Conservation (phyloP, 1,284 basidiomycete species). For the Ganoderma boninense region DNA sequence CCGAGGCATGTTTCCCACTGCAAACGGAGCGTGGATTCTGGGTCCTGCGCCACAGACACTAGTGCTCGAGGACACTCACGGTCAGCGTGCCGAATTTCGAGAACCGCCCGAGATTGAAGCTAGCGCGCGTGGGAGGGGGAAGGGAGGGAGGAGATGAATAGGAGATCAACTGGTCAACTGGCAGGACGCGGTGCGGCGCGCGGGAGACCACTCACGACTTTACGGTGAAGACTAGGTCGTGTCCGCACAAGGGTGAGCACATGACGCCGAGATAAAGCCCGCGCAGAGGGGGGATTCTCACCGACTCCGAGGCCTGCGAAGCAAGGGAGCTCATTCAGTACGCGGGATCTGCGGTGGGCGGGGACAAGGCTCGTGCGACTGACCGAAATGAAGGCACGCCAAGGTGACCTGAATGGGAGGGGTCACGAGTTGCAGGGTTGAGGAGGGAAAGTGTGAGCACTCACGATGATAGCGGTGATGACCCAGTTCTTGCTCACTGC, state of each 20-base stretch:
- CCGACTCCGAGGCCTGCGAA: slow-evolving; percentile 33
- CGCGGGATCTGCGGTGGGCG: not conserved
- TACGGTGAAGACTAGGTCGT: slow-evolving; percentile 37
- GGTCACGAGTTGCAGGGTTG: not conserved
- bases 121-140: slow-evolving; percentile 9
- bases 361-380: slow-evolving; percentile 2
- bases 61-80: slow-evolving; percentile 16
- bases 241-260: not conserved
- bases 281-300: slow-evolving; percentile 14
- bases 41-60: not conserved
- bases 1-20: slow-evolving; percentile 43
- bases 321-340: not conserved
- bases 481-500: slow-evolving; percentile 39
- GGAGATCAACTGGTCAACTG: not conserved
- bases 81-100: slow-evolving; percentile 39
- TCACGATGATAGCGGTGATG: slow-evolving; percentile 40
- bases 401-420: slow-evolving; percentile 29
- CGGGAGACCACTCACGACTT: slow-evolving; percentile 33
- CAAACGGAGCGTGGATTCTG: not conserved
- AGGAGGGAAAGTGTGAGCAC: not conserved
- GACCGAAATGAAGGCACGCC: slow-evolving; percentile 35
- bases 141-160: too few species aligned
- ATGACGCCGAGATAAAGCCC: not conserved
- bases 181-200: not conserved
- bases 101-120: slow-evolving; percentile 38